Evolutionary conservation across 139 green algal species (phyloP), one percentile per base, ranked within the genome.

Genomic region (Micromonas pusilla): DNA sequence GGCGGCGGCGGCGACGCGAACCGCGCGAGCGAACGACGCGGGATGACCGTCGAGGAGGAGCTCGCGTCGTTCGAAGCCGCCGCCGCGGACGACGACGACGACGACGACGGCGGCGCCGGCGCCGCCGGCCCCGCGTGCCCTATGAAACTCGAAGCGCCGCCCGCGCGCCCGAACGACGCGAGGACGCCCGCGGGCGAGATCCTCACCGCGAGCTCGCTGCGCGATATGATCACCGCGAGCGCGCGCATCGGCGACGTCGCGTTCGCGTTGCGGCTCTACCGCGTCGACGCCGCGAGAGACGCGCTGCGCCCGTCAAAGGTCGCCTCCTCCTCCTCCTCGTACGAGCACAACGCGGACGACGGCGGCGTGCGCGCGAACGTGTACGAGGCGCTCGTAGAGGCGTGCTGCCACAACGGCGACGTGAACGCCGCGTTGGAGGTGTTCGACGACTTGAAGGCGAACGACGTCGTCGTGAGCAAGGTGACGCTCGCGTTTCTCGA

Each of bases 401-500:
- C 31, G 38, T 75, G 68, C 5, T 75, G 68, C 38, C 68, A 62
- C 37, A 6, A 63, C 3, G 38, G 30, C 6, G 4, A n/a, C 21
- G 33, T 75, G 19, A 21, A 60, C 68, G 37, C 21, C 31, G 68
- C 68, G 37, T 33, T 75, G 37, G 38, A 62, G n/a, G 68, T 75
- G 1, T 75, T 75, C 37, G 68, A 75, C 30, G 38, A 62, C 1
- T 9, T 62, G 20, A 75, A 75, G 38, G 68, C 52, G n/a, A 28
- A 38, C 37, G 37, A 39, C 20, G 68, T 75, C 3, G 4, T 34
- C 25, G 37, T 75, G 37, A 75, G 38, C 37, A 75, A 38, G 2
- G 68, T 75, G 1, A 75, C 68, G 21, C 38, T 75, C 37, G 68
- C 68, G 2, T 75, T 75, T 32, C 62, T 75, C 34, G 68, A 75